Base-by-base conservation (phyloP, 2,329 filamentous ascomycete species). In the Sarocladiaceae sp. region DNA sequence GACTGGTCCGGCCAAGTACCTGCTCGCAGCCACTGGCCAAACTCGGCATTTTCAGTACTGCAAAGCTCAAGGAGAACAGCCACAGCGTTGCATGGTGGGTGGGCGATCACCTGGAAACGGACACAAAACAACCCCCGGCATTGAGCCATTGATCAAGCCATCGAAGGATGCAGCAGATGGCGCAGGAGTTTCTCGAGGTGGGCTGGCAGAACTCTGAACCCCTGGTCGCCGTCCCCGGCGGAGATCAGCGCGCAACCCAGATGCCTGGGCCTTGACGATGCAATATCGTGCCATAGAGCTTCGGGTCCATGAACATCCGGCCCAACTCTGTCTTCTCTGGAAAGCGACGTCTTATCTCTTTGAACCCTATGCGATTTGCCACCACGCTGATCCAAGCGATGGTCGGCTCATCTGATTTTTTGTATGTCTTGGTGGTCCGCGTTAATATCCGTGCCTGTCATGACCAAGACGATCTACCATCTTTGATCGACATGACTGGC, bases 211-310 rank as follows among this genome's bases (percentile, higher is more conserved):
- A n/a, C 37, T 27, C 21, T 24, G 37, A 27, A 29, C 23, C 37
- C 34, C 37, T 41, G 37, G 23, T 41, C 37, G 29, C n/a, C n/a
- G n/a, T 41, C 37, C 23, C 37, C 37, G 37, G 29, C 37, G 23
- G 19, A 9, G 20, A 39, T 26, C 34, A 39, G 34, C 20, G 29
- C 29, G 37, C 37, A 29, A n/a, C 37, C 23, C 19, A 39, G 15
- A 21, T 24, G 6, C 16, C 33, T 24, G 37, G 37, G 37, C 37
- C 37, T 29, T n/a, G n/a, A n/a, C n/a, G n/a, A n/a, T n/a, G n/a
- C 10, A 18, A 41, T 11, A 12, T 5, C 18, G 37, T 41, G n/a
- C 29, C 23, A 27, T 24, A 27, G 19, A 24, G 21, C 23, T 29
- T 41, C 37, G 37, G 37, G 12, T 27, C 19, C 18, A 4, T 11